Percentiles rank a stretch among this genome's conserved stretches.
phyloP scores from a whole-genome alignment of 352 stramenopile species.

The Pythium scleroteichum region DNA sequence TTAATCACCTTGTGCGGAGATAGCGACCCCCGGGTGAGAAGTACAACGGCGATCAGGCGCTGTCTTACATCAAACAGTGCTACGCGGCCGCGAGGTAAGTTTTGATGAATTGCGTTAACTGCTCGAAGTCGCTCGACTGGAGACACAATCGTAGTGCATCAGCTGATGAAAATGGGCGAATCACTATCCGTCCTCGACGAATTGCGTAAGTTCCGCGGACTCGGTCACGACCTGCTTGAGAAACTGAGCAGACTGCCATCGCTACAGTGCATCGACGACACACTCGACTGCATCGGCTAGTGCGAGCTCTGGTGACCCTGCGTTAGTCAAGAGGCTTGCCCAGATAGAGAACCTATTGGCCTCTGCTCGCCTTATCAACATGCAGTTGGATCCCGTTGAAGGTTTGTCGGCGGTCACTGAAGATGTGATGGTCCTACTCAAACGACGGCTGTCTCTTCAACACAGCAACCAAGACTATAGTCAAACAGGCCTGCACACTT shows the following conservation, averaged over 20 bases:
- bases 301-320: constrained; percentile 32
- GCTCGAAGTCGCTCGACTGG: no score
- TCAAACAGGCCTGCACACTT: constrained; percentile 85
- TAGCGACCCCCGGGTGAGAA: constrained; percentile 50
- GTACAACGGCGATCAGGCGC: constrained; percentile 79
- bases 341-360: constrained; percentile 80
- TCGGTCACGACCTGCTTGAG: not conserved
- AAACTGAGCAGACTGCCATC: not conserved
- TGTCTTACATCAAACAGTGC: constrained; percentile 87
- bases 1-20: no score
- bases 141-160: constrained; percentile 44
- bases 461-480: constrained; percentile 81
- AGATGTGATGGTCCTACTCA: no score
- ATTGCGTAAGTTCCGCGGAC: constrained; percentile 41
- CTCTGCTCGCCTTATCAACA: constrained; percentile 78
- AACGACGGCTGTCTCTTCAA: no score
- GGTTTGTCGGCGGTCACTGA: constrained; percentile 30
- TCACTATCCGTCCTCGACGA: constrained; percentile 69
- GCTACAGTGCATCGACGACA: constrained; percentile 3
- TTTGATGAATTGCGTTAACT: no score
- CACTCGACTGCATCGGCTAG: not conserved
- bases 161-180: constrained; percentile 81
- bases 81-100: constrained; percentile 78
- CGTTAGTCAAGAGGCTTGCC: constrained; percentile 55
- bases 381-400: constrained; percentile 72